These are phyloP conservation scores for Nannizziopsis barbatae DNA, from an alignment of 2,329 filamentous ascomycete genomes.

Conservation along the genomic window DNA sequence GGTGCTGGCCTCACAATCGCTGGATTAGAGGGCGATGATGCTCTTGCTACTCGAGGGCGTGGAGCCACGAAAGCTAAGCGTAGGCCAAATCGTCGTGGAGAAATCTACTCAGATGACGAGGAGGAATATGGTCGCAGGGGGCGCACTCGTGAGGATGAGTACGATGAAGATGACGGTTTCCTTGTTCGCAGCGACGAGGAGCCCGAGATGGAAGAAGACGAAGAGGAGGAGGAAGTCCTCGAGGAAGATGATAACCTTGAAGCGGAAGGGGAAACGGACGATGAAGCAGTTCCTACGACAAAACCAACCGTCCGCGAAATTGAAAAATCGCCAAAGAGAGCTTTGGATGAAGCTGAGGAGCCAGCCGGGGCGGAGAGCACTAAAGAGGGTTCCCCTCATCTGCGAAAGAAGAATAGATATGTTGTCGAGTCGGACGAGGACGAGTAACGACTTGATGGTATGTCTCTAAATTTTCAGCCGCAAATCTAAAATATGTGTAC, in stretches of 20 bases:
- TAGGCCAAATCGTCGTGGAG: conserved; percentile 35
- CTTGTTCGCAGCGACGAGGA: conserved; percentile 46
- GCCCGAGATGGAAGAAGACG: conserved; percentile 35
- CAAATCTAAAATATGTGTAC: neutral
- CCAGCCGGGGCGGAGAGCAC: conserved; percentile 12
- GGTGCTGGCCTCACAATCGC: conserved; percentile 44
- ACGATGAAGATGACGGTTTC: conserved; percentile 73
- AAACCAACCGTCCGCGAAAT: conserved; percentile 20
- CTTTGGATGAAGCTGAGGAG: conserved; percentile 16
- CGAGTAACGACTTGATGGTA: neutral
- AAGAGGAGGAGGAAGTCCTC: conserved; percentile 33
- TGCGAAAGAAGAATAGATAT: conserved; percentile 38
- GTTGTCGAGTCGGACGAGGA: conserved; percentile 41
- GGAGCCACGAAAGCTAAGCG: conserved; percentile 25
- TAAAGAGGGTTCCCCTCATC: conserved; percentile 27
- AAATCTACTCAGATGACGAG: conserved; percentile 41
- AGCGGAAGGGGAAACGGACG: conserved; percentile 35
- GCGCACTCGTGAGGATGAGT: conserved; percentile 60
- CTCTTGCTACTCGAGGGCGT: conserved; percentile 33
- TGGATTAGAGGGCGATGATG: conserved; percentile 49
- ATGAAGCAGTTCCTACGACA: conserved; percentile 20
- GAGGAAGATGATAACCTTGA: conserved; percentile 37
- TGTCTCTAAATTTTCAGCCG: neutral
- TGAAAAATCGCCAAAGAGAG: conserved; percentile 19
- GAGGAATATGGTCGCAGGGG: conserved; percentile 37